A percentile compares a stretch with the other conserved stretches of the same genome.
Evolutionary conservation across 495 filamentous ascomycete species (phyloP).

Genomic region (Neurospora sp.): DNA sequence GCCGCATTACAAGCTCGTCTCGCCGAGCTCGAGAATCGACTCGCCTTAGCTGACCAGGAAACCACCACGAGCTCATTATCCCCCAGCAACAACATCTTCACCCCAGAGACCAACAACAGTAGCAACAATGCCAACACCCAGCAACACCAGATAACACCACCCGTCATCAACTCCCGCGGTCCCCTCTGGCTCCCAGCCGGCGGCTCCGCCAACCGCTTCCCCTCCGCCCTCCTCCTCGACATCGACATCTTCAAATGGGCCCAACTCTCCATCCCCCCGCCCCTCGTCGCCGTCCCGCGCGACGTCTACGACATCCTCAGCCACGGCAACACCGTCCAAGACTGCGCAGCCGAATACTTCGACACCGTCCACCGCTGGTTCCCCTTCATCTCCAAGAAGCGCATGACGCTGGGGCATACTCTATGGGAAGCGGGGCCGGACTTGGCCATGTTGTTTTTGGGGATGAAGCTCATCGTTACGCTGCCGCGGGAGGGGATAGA

Average conservation of each 20-base stretch:
- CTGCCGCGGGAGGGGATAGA: conserved; percentile 13
- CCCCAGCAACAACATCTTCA: not conserved
- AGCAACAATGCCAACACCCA: not conserved
- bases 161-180: not conserved
- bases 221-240: conserved; percentile 25
- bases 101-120: not conserved
- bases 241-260: conserved; percentile 24
- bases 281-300: conserved; percentile 19
- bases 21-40: conserved; percentile 27
- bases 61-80: not conserved
- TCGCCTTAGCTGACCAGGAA: conserved; percentile 7
- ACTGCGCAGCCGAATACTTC: conserved; percentile 23
- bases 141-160: conserved; percentile 4
- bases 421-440: conserved; percentile 36
- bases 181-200: conserved; percentile 4
- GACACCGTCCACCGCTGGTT: conserved; percentile 35
- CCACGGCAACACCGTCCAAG: conserved; percentile 19
- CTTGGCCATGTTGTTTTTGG: conserved; percentile 36
- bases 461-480: conserved; percentile 36
- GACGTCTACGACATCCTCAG: conserved; percentile 26
- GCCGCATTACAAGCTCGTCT: conserved; percentile 25
- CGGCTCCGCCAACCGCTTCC: conserved; percentile 6
- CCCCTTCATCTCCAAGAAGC: conserved; percentile 41
- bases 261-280: conserved; percentile 19
- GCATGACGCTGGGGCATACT: conserved; percentile 29